Percentiles rank a stretch among this genome's conserved stretches.
Evolutionary conservation across 768 basidiomycete genomes (phyloP).

Genomic region (Hemileccinum impolitum): DNA sequence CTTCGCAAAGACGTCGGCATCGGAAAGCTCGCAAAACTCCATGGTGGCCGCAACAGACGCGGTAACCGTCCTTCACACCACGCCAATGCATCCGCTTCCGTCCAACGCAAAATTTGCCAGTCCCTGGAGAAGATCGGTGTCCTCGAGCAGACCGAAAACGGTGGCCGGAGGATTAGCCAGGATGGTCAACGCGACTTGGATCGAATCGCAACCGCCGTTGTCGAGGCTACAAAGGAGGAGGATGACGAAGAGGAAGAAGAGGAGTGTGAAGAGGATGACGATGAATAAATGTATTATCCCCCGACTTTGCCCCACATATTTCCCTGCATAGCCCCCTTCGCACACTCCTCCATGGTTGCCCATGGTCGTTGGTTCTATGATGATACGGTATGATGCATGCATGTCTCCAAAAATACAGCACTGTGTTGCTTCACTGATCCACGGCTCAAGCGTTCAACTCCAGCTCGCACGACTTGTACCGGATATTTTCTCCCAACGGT

Average conservation of each 20-base stretch:
- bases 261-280: conserved; percentile 59
- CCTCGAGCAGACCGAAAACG: conserved; percentile 88
- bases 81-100: conserved; percentile 76
- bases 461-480: no score
- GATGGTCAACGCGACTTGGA: conserved; percentile 96
- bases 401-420: conserved; percentile 30
- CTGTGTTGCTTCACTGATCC: conserved; percentile 11
- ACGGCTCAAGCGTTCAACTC: no score
- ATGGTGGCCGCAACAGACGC: conserved; percentile 93
- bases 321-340: conserved; percentile 15
- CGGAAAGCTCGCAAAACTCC: conserved; percentile 91
- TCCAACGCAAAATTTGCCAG: conserved; percentile 96
- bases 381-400: conserved; percentile 43
- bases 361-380: conserved; percentile 19
- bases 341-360: conserved; percentile 23
- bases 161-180: conserved; percentile 93
- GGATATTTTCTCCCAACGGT: no score
- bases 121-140: conserved; percentile 98
- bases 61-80: conserved; percentile 98
- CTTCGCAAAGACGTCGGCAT: conserved; percentile 96
- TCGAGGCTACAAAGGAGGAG: conserved; percentile 71
- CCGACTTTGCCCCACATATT: not conserved
- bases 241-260: conserved; percentile 72
- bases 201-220: conserved; percentile 87
- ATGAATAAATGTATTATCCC: conserved; percentile 26